Conservation (phyloP, 768 basidiomycete genomes). For the Tylopilus balloui region DNA sequence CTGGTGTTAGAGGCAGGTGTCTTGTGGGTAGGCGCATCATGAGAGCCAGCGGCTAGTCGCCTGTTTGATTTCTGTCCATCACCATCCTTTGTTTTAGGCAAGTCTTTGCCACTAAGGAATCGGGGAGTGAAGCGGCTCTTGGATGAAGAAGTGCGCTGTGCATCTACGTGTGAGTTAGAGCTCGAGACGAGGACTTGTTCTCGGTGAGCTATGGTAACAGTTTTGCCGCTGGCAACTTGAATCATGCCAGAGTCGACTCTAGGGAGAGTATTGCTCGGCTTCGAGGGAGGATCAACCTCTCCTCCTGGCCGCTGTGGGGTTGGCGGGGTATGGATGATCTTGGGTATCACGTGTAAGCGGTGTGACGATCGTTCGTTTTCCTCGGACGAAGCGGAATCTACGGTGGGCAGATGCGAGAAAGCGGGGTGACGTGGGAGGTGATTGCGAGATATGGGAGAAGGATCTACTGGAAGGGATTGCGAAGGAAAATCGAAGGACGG, state of each 20-base stretch:
- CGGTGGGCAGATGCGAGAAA: constrained; percentile 19
- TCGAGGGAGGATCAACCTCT: constrained; percentile 7
- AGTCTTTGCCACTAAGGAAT: constrained; percentile 27
- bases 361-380: constrained; percentile 27
- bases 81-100: constrained; percentile 16
- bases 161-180: constrained; percentile 17
- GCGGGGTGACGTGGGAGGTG: constrained; percentile 3
- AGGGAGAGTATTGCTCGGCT: constrained; percentile 4
- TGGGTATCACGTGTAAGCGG: constrained; percentile 24
- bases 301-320: constrained; percentile 30
- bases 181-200: constrained; percentile 27
- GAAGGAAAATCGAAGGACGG: constrained; percentile 19
- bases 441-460: constrained; percentile 18
- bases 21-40: constrained; percentile 8
- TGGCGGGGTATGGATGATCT: constrained; percentile 35
- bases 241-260: constrained; percentile 13
- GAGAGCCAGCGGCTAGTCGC: constrained; percentile 12
- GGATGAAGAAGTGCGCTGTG: constrained; percentile 1
- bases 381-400: constrained; percentile 25
- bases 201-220: constrained; percentile 16
- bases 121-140: constrained; percentile 31
- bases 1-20: constrained; percentile 3
- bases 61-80: constrained; percentile 26
- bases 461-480: constrained; percentile 19
- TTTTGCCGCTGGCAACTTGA: constrained; percentile 8